Base-by-base conservation (phyloP, 1,284 basidiomycete species). In the Cutaneotrichosporon curvatum region DNA sequence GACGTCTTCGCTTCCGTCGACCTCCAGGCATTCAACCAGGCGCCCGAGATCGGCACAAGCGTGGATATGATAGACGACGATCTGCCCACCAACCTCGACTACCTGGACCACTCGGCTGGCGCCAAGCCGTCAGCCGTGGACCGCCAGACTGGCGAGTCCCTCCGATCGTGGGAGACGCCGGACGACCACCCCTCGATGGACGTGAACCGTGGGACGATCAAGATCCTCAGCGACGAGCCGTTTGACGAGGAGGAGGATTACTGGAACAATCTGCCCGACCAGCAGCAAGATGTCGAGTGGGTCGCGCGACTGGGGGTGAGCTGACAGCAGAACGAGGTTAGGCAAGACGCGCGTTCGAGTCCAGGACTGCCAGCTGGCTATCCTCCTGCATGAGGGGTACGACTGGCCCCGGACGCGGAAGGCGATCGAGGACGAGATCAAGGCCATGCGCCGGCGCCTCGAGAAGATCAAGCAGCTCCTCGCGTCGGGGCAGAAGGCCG, bases 21-120 rank as follows among this genome's bases (percentile, higher is more conserved):
- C 49, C 83, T 92, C 47, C 68, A 85, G 31, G 87, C 90, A 0
- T 96, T 95, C 71, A 43, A 37, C 40, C 74, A 75, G 19, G 66
- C 82, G 6, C 85, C 86, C 1, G 83, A 88, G 53, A 55, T 74
- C 23, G 61, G 71, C 6, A 79, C 81, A 4, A 78, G 81, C 4
- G 82, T 87, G 4, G 92, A 97, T 67, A 83, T 96, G 79, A 84
- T 97, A 39, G 76, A 78, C 35, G 94, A 97, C 61, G 90, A 97
- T 63, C 74, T 97, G 11, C 92, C 92, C 0, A 85, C 78, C 15
- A 92, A 97, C 65, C 73, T 78, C 30, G 85, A 90, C 58, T 97
- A 91, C 61, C 76, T 96, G 21, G 88, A 91, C 55, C 80, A 80
- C 41, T 83, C 85, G 3, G 57, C 60, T 3, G 42, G 42, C 19